phyloP scores from a whole-genome alignment of 345 rosid genomes.

The Boechera divaricarpa region DNA sequence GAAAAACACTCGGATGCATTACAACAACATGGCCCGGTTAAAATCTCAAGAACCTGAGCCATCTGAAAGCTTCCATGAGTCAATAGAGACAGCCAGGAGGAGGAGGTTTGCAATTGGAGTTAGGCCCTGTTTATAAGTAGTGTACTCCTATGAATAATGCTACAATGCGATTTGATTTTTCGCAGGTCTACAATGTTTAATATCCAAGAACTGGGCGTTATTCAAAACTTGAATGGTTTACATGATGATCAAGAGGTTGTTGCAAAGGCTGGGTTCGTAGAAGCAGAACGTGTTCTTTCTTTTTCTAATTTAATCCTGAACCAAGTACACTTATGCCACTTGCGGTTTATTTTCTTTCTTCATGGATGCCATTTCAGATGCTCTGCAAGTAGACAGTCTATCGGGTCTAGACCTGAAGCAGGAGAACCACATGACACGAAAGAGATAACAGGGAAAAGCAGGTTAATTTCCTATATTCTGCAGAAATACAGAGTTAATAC shows the following conservation, averaged over 20 bases:
- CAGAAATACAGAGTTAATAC: slow-evolving; percentile 9
- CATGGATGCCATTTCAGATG: slow-evolving; percentile 31
- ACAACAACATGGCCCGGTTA: background rate
- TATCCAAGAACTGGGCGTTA: slow-evolving; percentile 34
- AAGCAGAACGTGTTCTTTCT: slow-evolving; percentile 10
- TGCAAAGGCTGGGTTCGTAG: slow-evolving; percentile 52
- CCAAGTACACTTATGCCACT: slow-evolving; percentile 17
- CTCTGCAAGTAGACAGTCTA: slow-evolving; percentile 40
- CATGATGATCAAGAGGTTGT: slow-evolving; percentile 42
- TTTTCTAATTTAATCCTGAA: slow-evolving; percentile 5
- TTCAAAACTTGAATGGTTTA: slow-evolving; percentile 27
- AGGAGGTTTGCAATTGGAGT: slow-evolving; percentile 32
- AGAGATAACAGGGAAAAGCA: slow-evolving; percentile 45
- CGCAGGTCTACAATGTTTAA: slow-evolving; percentile 40
- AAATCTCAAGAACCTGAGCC: slow-evolving; percentile 16
- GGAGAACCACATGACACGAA: slow-evolving; percentile 45
- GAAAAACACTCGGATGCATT: no score
- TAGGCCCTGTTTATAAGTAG: slow-evolving; percentile 14
- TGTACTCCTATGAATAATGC: slow-evolving; percentile 16
- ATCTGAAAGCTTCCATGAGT: slow-evolving; percentile 18
- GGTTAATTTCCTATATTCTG: slow-evolving; percentile 39
- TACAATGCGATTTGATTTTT: background rate
- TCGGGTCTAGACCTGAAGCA: slow-evolving; percentile 42
- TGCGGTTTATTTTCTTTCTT: background rate
- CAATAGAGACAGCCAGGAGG: slow-evolving; percentile 21